Base-by-base conservation (phyloP, 208 protist genomes). In the Porcisia deanei region DNA sequence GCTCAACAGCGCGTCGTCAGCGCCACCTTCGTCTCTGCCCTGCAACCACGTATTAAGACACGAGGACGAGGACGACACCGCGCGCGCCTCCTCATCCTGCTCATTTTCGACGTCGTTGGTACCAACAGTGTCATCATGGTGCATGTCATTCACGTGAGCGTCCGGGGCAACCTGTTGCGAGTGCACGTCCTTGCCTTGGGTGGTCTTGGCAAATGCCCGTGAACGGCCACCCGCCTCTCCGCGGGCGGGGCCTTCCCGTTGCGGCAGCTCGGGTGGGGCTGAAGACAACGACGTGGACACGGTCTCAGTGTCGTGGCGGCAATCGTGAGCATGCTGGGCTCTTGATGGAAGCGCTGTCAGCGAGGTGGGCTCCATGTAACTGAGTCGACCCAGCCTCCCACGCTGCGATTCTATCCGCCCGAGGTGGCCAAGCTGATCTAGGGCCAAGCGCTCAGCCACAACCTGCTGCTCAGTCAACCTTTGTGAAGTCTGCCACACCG, bases 221-320 rank as follows among this genome's bases (percentile, higher is more conserved):
- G 75, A 14, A 14, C 76, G 72, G 8, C 20, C 71, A 25, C 71
- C 45, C 16, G 71, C 77, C 54, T 81, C 77, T 5, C 70, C 65
- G n/a, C 64, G 53, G 5, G 63, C 72, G 0, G 53, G 64, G 30
- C 43, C 64, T 22, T 45, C 57, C 34, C 20, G 47, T 49, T 76
- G 60, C n/a, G n/a, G 64, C 14, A 25, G 45, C 1, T 2, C 37
- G 1, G 54, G 18, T 43, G 55, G 7, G 0, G 18, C 22, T 3
- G 59, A 25, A 6, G 47, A 54, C 0, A n/a, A 41, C 65, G 65
- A 41, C 9, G 65, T 55, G 20, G 9, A 20, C n/a, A 8, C 65
- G 2, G 22, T 9, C 22, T 73, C 69, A 3, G 4, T 3, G 49
- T n/a, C 12, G 30, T 54, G n/a, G 1, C 5, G 5, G 12, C 5